A percentile compares a stretch with the other conserved stretches of the same genome.
phyloP scores from a whole-genome alignment of 352 stramenopile species.

The Phytopythium aichiense region DNA sequence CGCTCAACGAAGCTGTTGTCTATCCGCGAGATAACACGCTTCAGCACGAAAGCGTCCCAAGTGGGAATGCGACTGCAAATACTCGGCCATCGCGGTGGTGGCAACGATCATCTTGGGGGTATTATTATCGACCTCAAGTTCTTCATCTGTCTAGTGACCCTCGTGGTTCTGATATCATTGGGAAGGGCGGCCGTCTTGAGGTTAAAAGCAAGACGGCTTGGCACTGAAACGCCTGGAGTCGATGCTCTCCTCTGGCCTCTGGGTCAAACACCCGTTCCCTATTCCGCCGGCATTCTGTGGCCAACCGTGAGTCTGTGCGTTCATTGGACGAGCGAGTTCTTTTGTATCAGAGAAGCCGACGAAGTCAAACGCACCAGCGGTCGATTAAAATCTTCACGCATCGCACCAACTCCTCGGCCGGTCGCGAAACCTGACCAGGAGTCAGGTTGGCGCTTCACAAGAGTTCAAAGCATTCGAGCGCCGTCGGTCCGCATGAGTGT shows the following conservation, averaged over 20 bases:
- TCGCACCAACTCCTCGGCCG: not conserved
- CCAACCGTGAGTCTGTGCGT: slow-evolving; percentile 22
- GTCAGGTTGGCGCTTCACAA: not conserved
- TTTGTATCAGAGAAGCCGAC: slow-evolving; percentile 18
- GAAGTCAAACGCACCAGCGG: not conserved
- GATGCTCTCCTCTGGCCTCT: not conserved
- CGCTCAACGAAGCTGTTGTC: slow-evolving; percentile 15
- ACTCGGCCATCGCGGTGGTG: slow-evolving; percentile 12
- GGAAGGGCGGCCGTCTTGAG: not conserved
- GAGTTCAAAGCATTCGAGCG: not conserved
- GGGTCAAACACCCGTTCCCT: slow-evolving; percentile 17
- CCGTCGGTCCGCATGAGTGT: slow-evolving; percentile 2
- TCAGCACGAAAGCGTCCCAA: not conserved
- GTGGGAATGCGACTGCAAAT: slow-evolving; percentile 3
- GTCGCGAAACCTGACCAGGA: not conserved
- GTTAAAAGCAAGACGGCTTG: too few species aligned
- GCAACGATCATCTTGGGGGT: slow-evolving; percentile 19
- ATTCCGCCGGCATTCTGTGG: slow-evolving; percentile 29
- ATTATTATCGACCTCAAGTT: slow-evolving; percentile 31
- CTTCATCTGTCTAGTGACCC: slow-evolving; percentile 16
- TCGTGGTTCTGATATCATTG: slow-evolving; percentile 1
- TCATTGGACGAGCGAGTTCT: slow-evolving; percentile 32
- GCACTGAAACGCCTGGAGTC: not conserved
- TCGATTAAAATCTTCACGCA: not conserved
- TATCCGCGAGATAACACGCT: not conserved